Evolutionary conservation across 192 early-diverging fungal species (phyloP).

Genomic region (Entomortierella chlamydospora): DNA sequence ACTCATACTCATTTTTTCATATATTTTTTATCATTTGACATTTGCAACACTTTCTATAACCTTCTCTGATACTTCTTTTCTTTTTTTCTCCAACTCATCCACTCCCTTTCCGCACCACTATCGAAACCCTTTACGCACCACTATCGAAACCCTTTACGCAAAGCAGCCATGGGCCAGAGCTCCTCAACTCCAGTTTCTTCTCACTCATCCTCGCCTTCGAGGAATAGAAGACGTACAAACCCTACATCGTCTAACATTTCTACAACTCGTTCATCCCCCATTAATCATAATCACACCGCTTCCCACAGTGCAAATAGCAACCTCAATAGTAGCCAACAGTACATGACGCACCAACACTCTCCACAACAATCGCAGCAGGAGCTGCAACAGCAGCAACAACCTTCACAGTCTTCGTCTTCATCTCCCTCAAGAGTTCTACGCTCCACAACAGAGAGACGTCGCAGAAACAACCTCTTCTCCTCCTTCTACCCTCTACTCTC

Average conservation of each 20-base stretch:
- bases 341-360: slow-evolving; percentile 1
- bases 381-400: slow-evolving; percentile 21
- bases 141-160: no score
- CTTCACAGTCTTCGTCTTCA: slow-evolving; percentile 3
- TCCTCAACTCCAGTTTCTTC: slow-evolving; percentile 15
- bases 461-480: slow-evolving; percentile 40
- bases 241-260: neutral
- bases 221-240: slow-evolving; percentile 11
- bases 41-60: no score
- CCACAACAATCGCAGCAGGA: slow-evolving; percentile 6
- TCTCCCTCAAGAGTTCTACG: slow-evolving; percentile 39
- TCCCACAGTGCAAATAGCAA: no score
- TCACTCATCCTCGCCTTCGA: slow-evolving; percentile 10
- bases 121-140: no score
- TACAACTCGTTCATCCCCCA: neutral
- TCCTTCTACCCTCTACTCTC: slow-evolving; percentile 50
- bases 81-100: no score
- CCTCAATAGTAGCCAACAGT: slow-evolving; percentile 17
- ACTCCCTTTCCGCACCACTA: no score
- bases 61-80: no score
- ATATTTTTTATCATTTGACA: neutral
- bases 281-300: neutral
- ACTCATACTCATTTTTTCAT: neutral
- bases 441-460: slow-evolving; percentile 35
- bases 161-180: slow-evolving; percentile 27